Evolutionary conservation across 177 flowering plant genomes (phyloP), one percentile per base, ranked within the genome.

Genomic region (Telopea speciosissima): DNA sequence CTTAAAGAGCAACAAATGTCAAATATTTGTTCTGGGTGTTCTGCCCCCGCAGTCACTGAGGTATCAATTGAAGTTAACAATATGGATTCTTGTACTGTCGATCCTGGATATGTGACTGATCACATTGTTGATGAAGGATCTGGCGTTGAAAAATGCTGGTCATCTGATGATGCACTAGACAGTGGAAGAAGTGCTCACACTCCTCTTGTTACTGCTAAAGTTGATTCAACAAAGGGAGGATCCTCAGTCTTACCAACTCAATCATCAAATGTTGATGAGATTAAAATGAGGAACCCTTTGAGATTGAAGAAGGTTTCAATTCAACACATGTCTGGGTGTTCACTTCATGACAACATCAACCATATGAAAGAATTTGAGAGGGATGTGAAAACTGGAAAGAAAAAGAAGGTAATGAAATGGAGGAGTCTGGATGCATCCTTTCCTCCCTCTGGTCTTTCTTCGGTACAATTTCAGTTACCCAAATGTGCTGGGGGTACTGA

Each of bases 21-120:
- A 40, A 82, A 84, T 76, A 75, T 72, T 63, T 87, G 85, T 73
- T 85, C 90, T 28, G 83, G 82, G 77, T 79, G 79, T 72, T 84
- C 84, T 69, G 85, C 86, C 22, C 85, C 89, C 77, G 87, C 77
- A 56, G 79, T 89, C 62, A 83, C 85, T 16, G 84, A 83, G 77
- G 79, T 73, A 71, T 85, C 88, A 33, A 65, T 62, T 26, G 81
- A 81, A 69, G 76, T 81, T 69, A 80, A 77, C 67, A 83, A 72
- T 59, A 40, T 73, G 66, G 85, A 79, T 71, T 81, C 87, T 65
- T 78, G 77, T 75, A 81, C 79, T 67, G 69, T 69, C 63, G 82
- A 77, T 77, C 75, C 58, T 65, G 79, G 76, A 70, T 73, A 31
- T 73, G 70, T 23, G 22, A 69, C 52, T 64, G 61, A 71, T 73